phyloP scores from a whole-genome alignment of 441 rosid genomes.

The Syzygium malaccense region DNA sequence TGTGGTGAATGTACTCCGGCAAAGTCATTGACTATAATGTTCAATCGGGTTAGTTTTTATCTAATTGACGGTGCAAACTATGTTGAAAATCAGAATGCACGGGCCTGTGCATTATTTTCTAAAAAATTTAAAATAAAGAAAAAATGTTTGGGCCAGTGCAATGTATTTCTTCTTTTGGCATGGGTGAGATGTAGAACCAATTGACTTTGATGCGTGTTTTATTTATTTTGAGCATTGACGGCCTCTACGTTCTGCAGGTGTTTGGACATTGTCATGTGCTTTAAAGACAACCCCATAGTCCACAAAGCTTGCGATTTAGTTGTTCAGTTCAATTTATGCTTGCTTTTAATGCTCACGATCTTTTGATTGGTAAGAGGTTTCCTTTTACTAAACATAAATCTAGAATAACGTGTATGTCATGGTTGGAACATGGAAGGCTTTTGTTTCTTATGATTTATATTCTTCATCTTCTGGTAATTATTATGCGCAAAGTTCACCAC shows the following conservation, averaged over 20 bases:
- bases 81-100: too few species aligned
- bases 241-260: conserved; percentile 27
- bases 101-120: too few species aligned
- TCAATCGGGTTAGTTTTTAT: conserved; percentile 22
- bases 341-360: conserved; percentile 45
- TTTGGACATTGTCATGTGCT: conserved; percentile 31
- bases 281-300: conserved; percentile 39
- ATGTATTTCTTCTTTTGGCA: neutral
- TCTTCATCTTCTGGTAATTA: neutral
- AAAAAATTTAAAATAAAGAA: too few species aligned
- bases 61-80: neutral
- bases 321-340: conserved; percentile 60
- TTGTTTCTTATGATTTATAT: neutral
- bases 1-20: conserved; percentile 33
- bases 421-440: neutral
- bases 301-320: conserved; percentile 34
- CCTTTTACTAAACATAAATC: neutral
- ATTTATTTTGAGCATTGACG: neutral
- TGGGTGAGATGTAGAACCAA: neutral
- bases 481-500: neutral
- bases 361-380: conserved; percentile 56
- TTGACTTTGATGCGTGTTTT: neutral
- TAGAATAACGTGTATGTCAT: neutral
- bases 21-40: conserved; percentile 21
- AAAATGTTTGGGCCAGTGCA: too few species aligned